Percentiles rank a stretch among this genome's conserved stretches.
Conservation (phyloP, 2,329 filamentous ascomycete species). For the Alternaria tenuissima region DNA sequence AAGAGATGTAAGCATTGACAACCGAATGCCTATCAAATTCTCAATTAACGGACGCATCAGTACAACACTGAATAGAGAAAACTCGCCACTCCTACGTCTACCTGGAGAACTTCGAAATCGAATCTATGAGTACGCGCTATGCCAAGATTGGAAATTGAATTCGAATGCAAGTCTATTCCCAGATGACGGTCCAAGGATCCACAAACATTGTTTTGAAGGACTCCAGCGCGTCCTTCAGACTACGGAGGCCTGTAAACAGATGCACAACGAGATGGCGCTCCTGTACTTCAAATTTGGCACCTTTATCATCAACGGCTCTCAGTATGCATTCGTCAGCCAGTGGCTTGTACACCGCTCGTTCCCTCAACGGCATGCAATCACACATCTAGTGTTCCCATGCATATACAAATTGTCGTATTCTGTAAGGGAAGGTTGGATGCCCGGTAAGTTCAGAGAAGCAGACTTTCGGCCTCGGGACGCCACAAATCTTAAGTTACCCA, state of each 20-base stretch:
- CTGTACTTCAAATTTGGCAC: background rate
- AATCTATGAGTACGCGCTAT: constrained; percentile 18
- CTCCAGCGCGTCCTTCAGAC: background rate
- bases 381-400: background rate
- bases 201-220: background rate
- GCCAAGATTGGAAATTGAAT: background rate
- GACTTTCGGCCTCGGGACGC: background rate
- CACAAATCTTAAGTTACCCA: background rate
- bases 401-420: background rate
- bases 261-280: background rate
- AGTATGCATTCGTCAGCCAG: background rate
- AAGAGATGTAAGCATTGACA: background rate
- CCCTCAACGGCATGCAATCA: background rate
- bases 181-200: background rate
- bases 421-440: background rate
- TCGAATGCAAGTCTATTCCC: background rate
- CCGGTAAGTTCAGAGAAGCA: background rate
- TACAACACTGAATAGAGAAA: background rate
- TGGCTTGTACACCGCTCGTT: background rate
- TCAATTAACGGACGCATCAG: background rate
- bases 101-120: constrained; percentile 17
- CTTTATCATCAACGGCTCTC: background rate
- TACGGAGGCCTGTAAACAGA: background rate
- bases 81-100: constrained; percentile 23
- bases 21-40: background rate